Conservation (phyloP, 164 flowering plant genomes). For the Kalanchoe fedtschenkoi region DNA sequence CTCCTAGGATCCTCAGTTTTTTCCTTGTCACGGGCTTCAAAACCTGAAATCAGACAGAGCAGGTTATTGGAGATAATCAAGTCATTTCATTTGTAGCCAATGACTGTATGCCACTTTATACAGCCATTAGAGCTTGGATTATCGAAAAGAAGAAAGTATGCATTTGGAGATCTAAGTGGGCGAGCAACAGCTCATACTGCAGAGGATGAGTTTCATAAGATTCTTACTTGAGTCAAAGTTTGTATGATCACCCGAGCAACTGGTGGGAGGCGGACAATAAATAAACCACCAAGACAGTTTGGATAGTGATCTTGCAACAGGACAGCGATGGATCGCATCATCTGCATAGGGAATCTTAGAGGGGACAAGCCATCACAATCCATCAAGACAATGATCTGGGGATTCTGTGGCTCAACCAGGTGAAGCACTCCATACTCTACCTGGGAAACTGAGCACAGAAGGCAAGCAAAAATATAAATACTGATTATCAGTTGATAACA, state of each 20-base stretch:
- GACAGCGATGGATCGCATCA: conserved; percentile 56
- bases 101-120: background rate
- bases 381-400: conserved; percentile 67
- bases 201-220: background rate
- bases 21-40: conserved; percentile 44
- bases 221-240: conserved; percentile 67
- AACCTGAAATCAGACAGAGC: conserved; percentile 24
- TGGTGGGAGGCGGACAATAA: conserved; percentile 70
- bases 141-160: background rate
- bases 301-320: conserved; percentile 88
- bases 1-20: conserved; percentile 43
- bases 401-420: conserved; percentile 38
- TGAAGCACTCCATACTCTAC: conserved; percentile 64
- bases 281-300: conserved; percentile 58
- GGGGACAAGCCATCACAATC: conserved; percentile 87
- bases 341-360: conserved; percentile 69
- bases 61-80: background rate
- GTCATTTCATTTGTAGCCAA: background rate
- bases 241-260: conserved; percentile 73
- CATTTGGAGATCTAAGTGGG: background rate
- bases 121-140: background rate
- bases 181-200: background rate
- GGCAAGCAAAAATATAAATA: background rate
- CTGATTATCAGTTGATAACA: background rate
- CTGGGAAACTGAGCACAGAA: conserved; percentile 63